Base-by-base conservation (phyloP, 345 rosid genomes). In the Pugionium cornutum region DNA sequence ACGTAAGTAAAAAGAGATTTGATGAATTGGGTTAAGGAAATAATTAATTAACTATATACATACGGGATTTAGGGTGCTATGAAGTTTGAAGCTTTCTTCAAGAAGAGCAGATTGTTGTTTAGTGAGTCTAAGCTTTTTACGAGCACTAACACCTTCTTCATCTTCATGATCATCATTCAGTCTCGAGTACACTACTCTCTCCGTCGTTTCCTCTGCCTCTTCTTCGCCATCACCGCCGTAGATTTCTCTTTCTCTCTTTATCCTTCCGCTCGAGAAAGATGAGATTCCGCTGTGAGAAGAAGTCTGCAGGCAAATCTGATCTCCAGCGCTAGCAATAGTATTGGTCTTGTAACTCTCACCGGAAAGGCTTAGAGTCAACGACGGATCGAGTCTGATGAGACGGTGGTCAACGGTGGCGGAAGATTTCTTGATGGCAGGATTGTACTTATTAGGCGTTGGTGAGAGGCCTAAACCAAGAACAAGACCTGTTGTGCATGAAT, bases 1-100 rank as follows among this genome's bases (percentile, higher is more conserved):
- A 57, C 37, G 41, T 34, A 3, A 29, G 32, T 5, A 64, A 72
- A 1, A 37, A 60, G 5, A 31, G 3, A 30, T 30, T 28, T 4
- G 4, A 54, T 39, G 7, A 4, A 5, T 34, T 18, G 18, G 9
- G 53, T 7, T 4, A 43, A 53, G 36, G 44, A 39, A 28, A 44
- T 47, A 46, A 64, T 30, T 27, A 3, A 42, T 58, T 41, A 53
- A 55, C 1, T 34, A 55, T 28, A 69, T 60, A 18, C 80, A 69
- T 85, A 94, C 99, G 43, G 97, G 99, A 75, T 94, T 90, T 72
- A 94, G 92, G 57, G 96, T 90, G 74, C 84, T 88, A 70, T 88
- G 97, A 33, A 81, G 18, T 18, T 18, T 18, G 18, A 18, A 18
- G 18, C 18, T 18, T 18, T 18, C 18, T 18, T 18, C 18, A 18